Percentiles rank a stretch among this genome's conserved stretches.
Conservation (phyloP, 306 rosid genomes). For the Oxytropis ochrocephala region DNA sequence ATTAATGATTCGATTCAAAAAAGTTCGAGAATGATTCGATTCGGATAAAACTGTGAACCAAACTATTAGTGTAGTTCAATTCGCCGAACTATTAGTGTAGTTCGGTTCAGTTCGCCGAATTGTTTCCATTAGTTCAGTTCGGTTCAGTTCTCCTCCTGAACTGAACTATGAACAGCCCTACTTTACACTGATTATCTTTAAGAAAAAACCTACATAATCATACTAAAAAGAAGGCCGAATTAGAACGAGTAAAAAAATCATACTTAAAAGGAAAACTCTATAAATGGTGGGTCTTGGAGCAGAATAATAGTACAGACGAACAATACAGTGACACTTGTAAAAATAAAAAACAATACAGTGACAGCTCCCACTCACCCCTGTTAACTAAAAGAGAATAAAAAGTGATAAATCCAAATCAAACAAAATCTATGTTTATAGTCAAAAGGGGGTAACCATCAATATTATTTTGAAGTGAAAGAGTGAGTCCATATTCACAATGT, state of each 20-base stretch:
- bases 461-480: slow-evolving; percentile 14
- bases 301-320: neutral
- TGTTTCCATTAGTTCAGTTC: too few species aligned
- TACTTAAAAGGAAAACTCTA: neutral
- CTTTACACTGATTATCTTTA: neutral
- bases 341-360: neutral
- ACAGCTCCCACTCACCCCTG: neutral
- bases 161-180: too few species aligned
- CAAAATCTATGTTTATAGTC: slow-evolving; percentile 9
- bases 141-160: too few species aligned
- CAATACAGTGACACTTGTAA: too few species aligned
- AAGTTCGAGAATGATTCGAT: too few species aligned
- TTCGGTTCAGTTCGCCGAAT: too few species aligned
- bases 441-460: neutral
- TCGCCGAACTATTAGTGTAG: too few species aligned
- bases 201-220: neutral
- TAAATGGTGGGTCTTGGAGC: neutral
- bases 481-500: slow-evolving; percentile 20
- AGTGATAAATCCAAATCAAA: neutral
- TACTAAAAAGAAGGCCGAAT: too few species aligned
- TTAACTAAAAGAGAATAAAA: neutral
- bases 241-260: too few species aligned
- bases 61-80: too few species aligned
- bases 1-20: too few species aligned
- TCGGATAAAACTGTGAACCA: too few species aligned